Evolutionary conservation across 2,329 filamentous ascomycete genomes (phyloP).

Genomic region (Cladophialophora bantiana): DNA sequence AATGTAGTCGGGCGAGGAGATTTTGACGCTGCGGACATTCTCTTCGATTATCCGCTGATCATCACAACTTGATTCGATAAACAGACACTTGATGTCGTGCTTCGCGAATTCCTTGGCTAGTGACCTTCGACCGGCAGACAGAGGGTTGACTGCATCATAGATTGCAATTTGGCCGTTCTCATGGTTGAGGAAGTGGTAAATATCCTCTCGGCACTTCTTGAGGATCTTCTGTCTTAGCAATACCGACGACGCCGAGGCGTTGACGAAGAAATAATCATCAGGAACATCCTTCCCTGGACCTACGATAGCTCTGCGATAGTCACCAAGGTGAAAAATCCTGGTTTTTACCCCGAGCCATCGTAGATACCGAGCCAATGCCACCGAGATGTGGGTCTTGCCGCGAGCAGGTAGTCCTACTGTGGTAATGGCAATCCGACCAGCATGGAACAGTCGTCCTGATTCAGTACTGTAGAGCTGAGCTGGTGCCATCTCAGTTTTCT

Average conservation of each 20-base stretch:
- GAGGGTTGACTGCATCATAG: constrained; percentile 96
- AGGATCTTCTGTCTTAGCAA: constrained; percentile 95
- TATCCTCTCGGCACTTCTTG: constrained; percentile 96
- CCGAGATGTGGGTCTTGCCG: constrained; percentile 97
- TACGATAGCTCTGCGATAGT: constrained; percentile 92
- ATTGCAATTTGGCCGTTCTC: constrained; percentile 98
- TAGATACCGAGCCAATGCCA: constrained; percentile 91
- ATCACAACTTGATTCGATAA: constrained; percentile 94
- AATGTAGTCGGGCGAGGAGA: constrained; percentile 93
- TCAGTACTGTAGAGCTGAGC: constrained; percentile 98
- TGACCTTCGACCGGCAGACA: constrained; percentile 78
- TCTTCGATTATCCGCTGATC: constrained; percentile 93
- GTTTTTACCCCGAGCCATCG: constrained; percentile 98
- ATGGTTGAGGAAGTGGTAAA: constrained; percentile 93
- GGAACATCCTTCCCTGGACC: constrained; percentile 84
- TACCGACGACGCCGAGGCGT: constrained; percentile 91
- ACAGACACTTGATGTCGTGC: constrained; percentile 94
- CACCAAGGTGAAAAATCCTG: constrained; percentile 94
- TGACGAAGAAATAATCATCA: constrained; percentile 96
- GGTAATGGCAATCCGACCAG: constrained; percentile 94
- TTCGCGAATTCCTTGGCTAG: constrained; percentile 97
- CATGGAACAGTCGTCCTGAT: constrained; percentile 95
- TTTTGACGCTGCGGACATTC: constrained; percentile 96
- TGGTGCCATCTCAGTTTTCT: constrained; percentile 84
- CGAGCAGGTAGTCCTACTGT: constrained; percentile 94